phyloP scores from a whole-genome alignment of 306 rosid genomes.

The Quercus gilva region DNA sequence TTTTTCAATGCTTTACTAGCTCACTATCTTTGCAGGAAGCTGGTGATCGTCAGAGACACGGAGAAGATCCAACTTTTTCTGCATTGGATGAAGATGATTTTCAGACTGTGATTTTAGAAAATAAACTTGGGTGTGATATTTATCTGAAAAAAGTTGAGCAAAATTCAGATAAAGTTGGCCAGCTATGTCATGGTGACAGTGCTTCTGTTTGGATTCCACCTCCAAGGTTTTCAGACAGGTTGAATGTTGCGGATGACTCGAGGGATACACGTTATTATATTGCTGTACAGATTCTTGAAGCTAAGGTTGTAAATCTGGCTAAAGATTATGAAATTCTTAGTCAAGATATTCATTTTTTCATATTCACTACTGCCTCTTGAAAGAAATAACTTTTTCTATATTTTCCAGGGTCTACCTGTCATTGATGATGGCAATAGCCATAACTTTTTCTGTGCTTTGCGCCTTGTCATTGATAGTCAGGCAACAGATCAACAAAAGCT shows the following conservation, averaged over 20 bases:
- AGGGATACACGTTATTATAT: constrained; percentile 83
- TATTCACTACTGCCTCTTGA: neutral
- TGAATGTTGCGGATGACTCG: constrained; percentile 74
- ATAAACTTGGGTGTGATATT: constrained; percentile 84
- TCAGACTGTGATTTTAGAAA: constrained; percentile 82
- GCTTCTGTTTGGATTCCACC: constrained; percentile 88
- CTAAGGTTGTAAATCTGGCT: constrained; percentile 62
- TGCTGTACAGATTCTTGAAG: constrained; percentile 83
- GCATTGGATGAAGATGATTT: constrained; percentile 94
- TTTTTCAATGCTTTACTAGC: constrained; percentile 18
- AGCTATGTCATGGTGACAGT: constrained; percentile 56
- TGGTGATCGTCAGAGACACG: constrained; percentile 44
- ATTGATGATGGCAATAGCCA: constrained; percentile 90
- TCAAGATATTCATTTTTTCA: neutral
- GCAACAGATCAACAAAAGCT: constrained; percentile 90
- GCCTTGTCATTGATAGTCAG: constrained; percentile 77
- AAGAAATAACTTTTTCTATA: constrained; percentile 12
- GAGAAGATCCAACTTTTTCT: constrained; percentile 60
- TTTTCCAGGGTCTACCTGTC: constrained; percentile 74
- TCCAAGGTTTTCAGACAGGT: constrained; percentile 84
- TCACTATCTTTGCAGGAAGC: constrained; percentile 57
- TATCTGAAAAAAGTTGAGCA: constrained; percentile 71
- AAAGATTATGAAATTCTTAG: constrained; percentile 11
- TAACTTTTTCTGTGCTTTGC: constrained; percentile 94
- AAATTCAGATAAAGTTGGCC: constrained; percentile 51